A percentile compares a stretch with the other conserved stretches of the same genome.
Evolutionary conservation across 495 filamentous ascomycete genomes (phyloP).

Genomic region (Aspergillus indologenus): DNA sequence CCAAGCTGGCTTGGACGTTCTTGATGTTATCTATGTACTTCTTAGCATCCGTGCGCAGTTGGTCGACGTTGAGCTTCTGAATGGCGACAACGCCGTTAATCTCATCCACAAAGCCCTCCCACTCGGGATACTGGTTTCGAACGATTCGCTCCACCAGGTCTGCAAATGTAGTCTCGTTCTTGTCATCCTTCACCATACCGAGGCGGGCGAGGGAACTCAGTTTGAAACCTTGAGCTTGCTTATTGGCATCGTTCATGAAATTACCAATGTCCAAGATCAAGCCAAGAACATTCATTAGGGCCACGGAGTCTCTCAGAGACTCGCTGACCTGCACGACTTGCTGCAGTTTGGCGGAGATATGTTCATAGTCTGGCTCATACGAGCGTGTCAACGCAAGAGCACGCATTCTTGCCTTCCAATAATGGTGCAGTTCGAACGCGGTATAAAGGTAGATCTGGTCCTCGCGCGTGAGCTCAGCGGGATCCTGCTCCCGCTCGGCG

Average conservation of each 20-base stretch:
- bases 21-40: constrained; percentile 92
- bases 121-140: constrained; percentile 91
- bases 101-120: constrained; percentile 84
- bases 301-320: constrained; percentile 81
- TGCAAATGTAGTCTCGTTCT: constrained; percentile 94
- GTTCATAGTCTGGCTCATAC: constrained; percentile 87
- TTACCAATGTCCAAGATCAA: constrained; percentile 97
- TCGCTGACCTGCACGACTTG: constrained; percentile 84
- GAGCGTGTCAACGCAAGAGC: constrained; percentile 81
- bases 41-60: constrained; percentile 83
- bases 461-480: constrained; percentile 81
- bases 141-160: constrained; percentile 98
- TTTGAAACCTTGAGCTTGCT: constrained; percentile 97
- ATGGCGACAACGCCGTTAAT: constrained; percentile 73
- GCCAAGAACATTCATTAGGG: constrained; percentile 92
- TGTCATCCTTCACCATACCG: constrained; percentile 98
- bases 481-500: constrained; percentile 82
- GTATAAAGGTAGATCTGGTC: constrained; percentile 94
- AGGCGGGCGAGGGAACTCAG: constrained; percentile 89
- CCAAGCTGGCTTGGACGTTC: constrained; percentile 87
- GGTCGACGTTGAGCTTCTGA: constrained; percentile 97
- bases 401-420: constrained; percentile 97
- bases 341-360: constrained; percentile 76
- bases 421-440: constrained; percentile 92
- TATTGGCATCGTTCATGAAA: constrained; percentile 99